Evolutionary conservation across 306 rosid genomes (phyloP).

Genomic region (Sesbania bispinosa): DNA sequence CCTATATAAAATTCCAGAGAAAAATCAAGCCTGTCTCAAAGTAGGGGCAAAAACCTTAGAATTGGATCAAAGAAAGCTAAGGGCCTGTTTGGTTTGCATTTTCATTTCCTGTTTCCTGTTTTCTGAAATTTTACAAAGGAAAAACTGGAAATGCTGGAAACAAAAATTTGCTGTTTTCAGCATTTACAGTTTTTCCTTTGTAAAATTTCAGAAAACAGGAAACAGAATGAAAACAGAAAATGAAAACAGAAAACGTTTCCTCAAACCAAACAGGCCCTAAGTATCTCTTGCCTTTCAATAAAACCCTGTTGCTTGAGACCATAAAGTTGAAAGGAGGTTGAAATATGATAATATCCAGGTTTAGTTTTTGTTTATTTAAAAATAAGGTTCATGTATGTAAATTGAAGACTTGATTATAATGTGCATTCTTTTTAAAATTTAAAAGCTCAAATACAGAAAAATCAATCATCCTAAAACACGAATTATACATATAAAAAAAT

Average conservation of each 20-base stretch:
- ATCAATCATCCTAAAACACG: background rate
- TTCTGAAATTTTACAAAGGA: too few species aligned
- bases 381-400: background rate
- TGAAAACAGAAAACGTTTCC: too few species aligned
- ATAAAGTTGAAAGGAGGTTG: slow-evolving; percentile 96
- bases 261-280: too few species aligned
- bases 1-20: slow-evolving; percentile 40
- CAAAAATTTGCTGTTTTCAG: too few species aligned
- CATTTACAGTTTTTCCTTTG: too few species aligned
- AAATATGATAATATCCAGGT: slow-evolving; percentile 18
- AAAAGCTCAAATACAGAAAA: background rate
- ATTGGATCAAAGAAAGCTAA: background rate
- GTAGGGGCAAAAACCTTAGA: background rate
- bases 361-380: background rate
- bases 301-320: slow-evolving; percentile 99
- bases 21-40: background rate
- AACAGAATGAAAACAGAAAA: too few species aligned
- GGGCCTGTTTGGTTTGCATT: too few species aligned
- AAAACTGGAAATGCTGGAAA: too few species aligned
- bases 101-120: too few species aligned
- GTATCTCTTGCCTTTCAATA: slow-evolving; percentile 96
- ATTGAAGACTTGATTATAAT: background rate
- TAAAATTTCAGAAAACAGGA: too few species aligned
- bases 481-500: background rate
- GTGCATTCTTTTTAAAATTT: background rate